Base-by-base conservation (phyloP, 2,329 filamentous ascomycete genomes). In the Epichloe sp. region DNA sequence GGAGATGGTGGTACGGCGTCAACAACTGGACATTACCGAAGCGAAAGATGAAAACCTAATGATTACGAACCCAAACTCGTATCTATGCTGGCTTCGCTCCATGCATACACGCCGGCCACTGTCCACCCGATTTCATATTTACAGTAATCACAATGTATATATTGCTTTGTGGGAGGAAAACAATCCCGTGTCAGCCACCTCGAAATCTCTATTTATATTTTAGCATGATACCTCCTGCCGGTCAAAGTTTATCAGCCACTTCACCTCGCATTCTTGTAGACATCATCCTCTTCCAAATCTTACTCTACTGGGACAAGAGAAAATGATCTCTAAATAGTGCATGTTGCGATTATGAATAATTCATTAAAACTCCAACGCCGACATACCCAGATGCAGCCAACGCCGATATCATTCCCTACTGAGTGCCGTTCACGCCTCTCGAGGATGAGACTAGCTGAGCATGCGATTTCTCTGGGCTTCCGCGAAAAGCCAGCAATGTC, bases 1-100 rank as follows among this genome's bases (percentile, higher is more conserved):
- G 93, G 59, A 76, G 89, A 57, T 97, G 91, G 93, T 98, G 93
- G 91, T 96, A 88, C 72, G 80, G 78, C 21, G 86, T 95, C 17
- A 97, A 97, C 63, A 88, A 94, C 62, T 97, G 93, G 93, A 75
- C 77, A 47, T 68, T 91, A 52, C 84, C 85, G 62, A 69, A 51
- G 56, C 83, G 83, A 62, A 68, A 55, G 10, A 38, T 37, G 41
- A 42, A 49, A 42, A 37, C 5, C 19, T 21, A 44, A 19, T 21
- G 34, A 38, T 8, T 3, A 44, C 15, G 23, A n/a, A 49, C 12
- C 31, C 19, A 10, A 37, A 31, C 23, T 19, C 15, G 36, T 26
- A 48, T 23, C 8, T 19, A 19, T 14, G 15, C 19, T 35, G 26
- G 46, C 6, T n/a, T 17, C 15, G 15, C 10, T n/a, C 34, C 17